A percentile compares a stretch with the other conserved stretches of the same genome.
Conservation (phyloP, 495 filamentous ascomycete genomes). For the Penicillium daleae region DNA sequence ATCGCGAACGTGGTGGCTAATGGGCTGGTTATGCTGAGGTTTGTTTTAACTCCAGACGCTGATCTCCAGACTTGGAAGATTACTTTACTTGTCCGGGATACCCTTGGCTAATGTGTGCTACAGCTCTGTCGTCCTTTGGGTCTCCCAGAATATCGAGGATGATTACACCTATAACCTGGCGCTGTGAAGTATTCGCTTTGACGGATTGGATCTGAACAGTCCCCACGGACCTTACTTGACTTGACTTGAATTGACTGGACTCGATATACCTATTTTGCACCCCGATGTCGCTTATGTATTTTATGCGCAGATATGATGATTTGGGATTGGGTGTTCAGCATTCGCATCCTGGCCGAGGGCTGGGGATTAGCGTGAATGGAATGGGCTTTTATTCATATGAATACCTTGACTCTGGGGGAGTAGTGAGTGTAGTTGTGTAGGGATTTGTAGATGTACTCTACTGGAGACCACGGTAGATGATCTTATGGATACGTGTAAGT, state of each 20-base stretch:
- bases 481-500: not conserved
- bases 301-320: constrained; percentile 28
- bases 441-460: not conserved
- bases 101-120: not conserved
- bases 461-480: not conserved
- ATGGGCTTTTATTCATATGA: constrained; percentile 8
- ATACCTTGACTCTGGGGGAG: not conserved
- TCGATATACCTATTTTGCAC: constrained; percentile 10
- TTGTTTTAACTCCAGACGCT: constrained; percentile 31
- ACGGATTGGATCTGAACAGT: too few species aligned
- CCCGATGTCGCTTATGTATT: constrained; percentile 25
- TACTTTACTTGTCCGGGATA: not conserved
- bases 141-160: constrained; percentile 98
- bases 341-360: constrained; percentile 19
- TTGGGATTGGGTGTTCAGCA: constrained; percentile 14
- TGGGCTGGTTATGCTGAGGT: constrained; percentile 85
- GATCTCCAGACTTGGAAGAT: too few species aligned
- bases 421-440: not conserved
- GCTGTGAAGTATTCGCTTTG: constrained; percentile 52
- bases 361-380: constrained; percentile 27
- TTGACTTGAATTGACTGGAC: not conserved
- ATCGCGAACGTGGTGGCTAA: constrained; percentile 92
- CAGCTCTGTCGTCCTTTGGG: constrained; percentile 89
- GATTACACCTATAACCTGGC: constrained; percentile 97
- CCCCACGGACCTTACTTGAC: not conserved